phyloP scores from a whole-genome alignment of 75 land plant species.

The Pinus tabuliformis region DNA sequence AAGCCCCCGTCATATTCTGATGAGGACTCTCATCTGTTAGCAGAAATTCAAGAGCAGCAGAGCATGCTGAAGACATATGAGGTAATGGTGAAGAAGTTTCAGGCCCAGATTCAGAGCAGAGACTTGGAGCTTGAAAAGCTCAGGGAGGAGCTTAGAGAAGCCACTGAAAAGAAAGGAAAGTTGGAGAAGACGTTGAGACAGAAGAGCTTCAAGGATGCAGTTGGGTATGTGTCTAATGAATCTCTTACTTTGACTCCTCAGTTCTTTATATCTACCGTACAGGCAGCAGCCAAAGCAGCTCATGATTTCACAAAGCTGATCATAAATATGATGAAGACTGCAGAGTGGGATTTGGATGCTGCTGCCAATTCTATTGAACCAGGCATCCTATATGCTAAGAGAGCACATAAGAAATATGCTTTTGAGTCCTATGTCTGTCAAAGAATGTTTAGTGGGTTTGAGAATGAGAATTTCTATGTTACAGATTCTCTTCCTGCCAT shows the following conservation, averaged over 20 bases:
- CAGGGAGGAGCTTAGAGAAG: conserved; percentile 48
- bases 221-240: conserved; percentile 1
- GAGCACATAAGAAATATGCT: conserved; percentile 82
- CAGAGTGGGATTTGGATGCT: conserved; percentile 89
- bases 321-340: conserved; percentile 79
- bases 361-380: conserved; percentile 76
- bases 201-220: conserved; percentile 50
- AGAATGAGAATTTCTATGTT: conserved; percentile 59
- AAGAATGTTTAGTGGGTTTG: conserved; percentile 79
- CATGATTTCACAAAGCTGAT: conserved; percentile 80
- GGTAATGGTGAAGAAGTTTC: conserved; percentile 73
- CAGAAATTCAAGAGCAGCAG: conserved; percentile 73
- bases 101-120: conserved; percentile 61
- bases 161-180: conserved; percentile 35
- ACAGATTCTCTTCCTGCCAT: conserved; percentile 10
- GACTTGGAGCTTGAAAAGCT: conserved; percentile 59
- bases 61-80: conserved; percentile 69
- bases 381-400: conserved; percentile 52
- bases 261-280: conserved; percentile 48
- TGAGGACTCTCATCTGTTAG: conserved; percentile 55
- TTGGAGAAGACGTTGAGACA: conserved; percentile 72
- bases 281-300: conserved; percentile 52
- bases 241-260: conserved; percentile 36
- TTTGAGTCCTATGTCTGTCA: conserved; percentile 87
- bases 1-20: conserved; percentile 34